A percentile compares a stretch with the other conserved stretches of the same genome.
phyloP scores from a whole-genome alignment of 1,284 basidiomycete species.

The Cryptococcus sp. region DNA sequence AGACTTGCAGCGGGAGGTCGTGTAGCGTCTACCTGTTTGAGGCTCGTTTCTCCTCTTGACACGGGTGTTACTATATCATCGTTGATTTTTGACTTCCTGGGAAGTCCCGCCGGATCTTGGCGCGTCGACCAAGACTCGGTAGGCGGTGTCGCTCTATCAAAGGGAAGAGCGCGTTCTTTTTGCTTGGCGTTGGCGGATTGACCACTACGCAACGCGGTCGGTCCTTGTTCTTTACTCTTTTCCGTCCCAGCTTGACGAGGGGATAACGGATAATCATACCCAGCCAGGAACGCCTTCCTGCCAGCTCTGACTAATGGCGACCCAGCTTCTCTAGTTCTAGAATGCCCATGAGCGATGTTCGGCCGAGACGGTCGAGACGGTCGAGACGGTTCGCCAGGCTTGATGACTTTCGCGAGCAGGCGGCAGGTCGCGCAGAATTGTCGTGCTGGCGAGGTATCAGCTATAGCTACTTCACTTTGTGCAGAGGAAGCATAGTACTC shows the following conservation, averaged over 20 bases:
- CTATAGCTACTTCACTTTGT: too few species aligned
- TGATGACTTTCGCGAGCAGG: not conserved
- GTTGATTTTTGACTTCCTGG: not conserved
- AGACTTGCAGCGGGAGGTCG: not conserved
- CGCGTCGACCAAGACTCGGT: too few species aligned
- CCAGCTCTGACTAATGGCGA: not conserved
- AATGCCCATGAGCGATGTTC: not conserved
- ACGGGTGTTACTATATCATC: not conserved
- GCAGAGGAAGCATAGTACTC: too few species aligned
- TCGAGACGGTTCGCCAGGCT: constrained; percentile 5
- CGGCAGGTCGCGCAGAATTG: constrained; percentile 12
- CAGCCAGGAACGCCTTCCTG: not conserved
- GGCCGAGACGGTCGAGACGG: not conserved
- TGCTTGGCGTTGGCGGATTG: not conserved
- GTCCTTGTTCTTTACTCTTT: not conserved
- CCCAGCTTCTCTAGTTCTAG: not conserved
- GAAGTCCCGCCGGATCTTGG: too few species aligned
- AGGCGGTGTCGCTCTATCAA: too few species aligned
- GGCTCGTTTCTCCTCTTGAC: not conserved
- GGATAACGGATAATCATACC: not conserved
- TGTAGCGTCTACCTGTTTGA: not conserved
- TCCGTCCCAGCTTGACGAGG: not conserved
- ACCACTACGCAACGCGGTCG: not conserved
- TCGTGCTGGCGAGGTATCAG: not conserved
- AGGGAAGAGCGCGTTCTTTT: not conserved